Percentiles rank a stretch among this genome's conserved stretches.
phyloP scores from a whole-genome alignment of 495 filamentous ascomycete species.

The Penicillium egyptiacum region DNA sequence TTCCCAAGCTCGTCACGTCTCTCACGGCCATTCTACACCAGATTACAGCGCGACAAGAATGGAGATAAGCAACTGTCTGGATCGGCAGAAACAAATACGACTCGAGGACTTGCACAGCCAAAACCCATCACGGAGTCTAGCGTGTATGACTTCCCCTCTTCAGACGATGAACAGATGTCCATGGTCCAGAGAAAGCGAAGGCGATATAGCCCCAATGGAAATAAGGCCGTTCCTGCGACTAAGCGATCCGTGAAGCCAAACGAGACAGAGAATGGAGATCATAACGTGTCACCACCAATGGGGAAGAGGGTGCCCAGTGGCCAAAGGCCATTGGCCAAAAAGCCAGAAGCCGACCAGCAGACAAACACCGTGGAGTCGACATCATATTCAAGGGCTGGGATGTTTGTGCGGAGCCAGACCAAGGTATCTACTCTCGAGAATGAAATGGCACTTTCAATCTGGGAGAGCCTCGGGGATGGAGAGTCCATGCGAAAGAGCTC shows the following conservation, averaged over 20 bases:
- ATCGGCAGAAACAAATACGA: not conserved
- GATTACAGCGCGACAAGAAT: slow-evolving; percentile 6
- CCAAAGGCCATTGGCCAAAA: not conserved
- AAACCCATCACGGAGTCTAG: slow-evolving; percentile 6
- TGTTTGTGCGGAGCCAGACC: not conserved
- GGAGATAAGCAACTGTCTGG: slow-evolving; percentile 5
- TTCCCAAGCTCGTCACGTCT: slow-evolving; percentile 2
- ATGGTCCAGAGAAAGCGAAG: slow-evolving; percentile 21
- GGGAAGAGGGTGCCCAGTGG: not conserved
- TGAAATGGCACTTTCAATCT: not conserved
- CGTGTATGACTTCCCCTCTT: slow-evolving; percentile 43
- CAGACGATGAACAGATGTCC: slow-evolving; percentile 33
- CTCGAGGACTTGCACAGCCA: not conserved
- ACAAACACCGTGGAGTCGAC: not conserved
- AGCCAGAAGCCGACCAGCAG: not conserved
- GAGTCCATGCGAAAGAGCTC: not conserved
- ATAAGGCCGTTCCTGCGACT: not conserved
- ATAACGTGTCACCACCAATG: not conserved
- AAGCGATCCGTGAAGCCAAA: not conserved
- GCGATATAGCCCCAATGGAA: slow-evolving; percentile 10
- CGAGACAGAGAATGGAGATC: not conserved
- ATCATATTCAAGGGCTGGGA: not conserved
- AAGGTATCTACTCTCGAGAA: not conserved
- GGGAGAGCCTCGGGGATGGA: not conserved
- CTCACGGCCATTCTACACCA: not conserved